Evolutionary conservation across 345 rosid species (phyloP), one percentile per base, ranked within the genome.

Genomic region (Cardiospermum halicacabum): DNA sequence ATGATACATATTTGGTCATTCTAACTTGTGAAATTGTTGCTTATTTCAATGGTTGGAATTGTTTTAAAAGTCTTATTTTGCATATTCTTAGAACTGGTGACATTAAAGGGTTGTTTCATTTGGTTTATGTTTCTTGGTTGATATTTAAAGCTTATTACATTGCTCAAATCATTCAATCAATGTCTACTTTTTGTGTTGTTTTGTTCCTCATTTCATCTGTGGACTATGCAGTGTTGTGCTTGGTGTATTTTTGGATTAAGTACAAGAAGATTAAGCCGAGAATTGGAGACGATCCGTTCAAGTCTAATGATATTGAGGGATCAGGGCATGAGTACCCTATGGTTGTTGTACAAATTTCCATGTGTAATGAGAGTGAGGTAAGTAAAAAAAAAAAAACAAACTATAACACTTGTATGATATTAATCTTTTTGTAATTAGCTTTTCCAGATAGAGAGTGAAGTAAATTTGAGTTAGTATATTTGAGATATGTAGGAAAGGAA

Each of bases 291-390:
- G 73, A 85, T 64, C 84, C 89, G 5, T 86, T 83, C 69, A 71
- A 74, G 69, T 71, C 80, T 16, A 79, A 63, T 68, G 90, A 81
- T 75, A 80, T 74, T 55, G 90, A 86, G 64, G 81, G 83, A 56
- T 67, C 80, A 4, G 69, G 78, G 10, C 80, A 34, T 66, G 75
- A 62, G 69, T 86, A 83, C 59, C 96, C 96, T 31, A 84, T 77
- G 92, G 91, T 85, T 78, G 93, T 89, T 74, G 93, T 89, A 72
- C 96, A 89, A 78, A 86, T 89, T 25, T 92, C 96, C 43, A 89
- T 89, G 92, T 84, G 90, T 55, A 89, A 89, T 47, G 96, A 89
- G 62, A 87, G 76, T 62, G 91, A 86, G 91, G 93, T 86, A 77
- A 70, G 15, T n/a, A 34, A 24, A 2, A n/a, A 47, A 47, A 47